Base-by-base conservation (phyloP, 805 yeast species). In the Saccharomycopsis selenospora region DNA sequence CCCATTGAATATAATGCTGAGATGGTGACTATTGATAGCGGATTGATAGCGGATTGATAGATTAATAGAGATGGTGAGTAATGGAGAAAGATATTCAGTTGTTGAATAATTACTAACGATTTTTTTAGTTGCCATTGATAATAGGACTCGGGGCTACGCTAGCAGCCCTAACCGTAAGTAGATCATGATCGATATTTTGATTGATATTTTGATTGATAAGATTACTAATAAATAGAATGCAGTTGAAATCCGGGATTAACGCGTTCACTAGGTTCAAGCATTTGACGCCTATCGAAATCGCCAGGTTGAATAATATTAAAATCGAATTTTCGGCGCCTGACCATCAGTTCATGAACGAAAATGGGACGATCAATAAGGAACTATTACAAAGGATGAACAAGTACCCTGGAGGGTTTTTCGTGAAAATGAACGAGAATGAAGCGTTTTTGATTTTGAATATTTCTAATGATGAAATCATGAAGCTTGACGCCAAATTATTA, bases 381-480 rank as follows among this genome's bases (percentile, higher is more conserved):
- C 50, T 65, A 3, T 49, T 59, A 36, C 50, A 54, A 40, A 57
- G 48, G 46, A 72, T 69, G 51, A 64, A 67, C 40, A 63, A 66
- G 51, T 73, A 63, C 40, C 69, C 66, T 14, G 95, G 95, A 13
- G 79, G 87, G 0, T 85, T 85, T 59, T 71, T 74, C n/a, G 60
- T 62, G 3, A 70, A 66, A 43, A 83, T 85, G 88, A 77, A 75
- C 4, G 86, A 85, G 50, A 68, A 71, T 43, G 95, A 85, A 57
- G 91, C 91, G 3, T 64, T 82, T 38, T 70, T 78, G 57, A 77
- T 85, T 4, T 65, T 85, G 45, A 77, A 76, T 52, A 79, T 85
- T 48, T 68, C 71, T 30, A 75, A 77, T 18, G 66, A 75, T 20
- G 84, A 77, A 49, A 75, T 83, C 44, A 65, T 78, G 46, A 65